phyloP scores from a whole-genome alignment of 306 rosid genomes.

The Fragaria vesca region DNA sequence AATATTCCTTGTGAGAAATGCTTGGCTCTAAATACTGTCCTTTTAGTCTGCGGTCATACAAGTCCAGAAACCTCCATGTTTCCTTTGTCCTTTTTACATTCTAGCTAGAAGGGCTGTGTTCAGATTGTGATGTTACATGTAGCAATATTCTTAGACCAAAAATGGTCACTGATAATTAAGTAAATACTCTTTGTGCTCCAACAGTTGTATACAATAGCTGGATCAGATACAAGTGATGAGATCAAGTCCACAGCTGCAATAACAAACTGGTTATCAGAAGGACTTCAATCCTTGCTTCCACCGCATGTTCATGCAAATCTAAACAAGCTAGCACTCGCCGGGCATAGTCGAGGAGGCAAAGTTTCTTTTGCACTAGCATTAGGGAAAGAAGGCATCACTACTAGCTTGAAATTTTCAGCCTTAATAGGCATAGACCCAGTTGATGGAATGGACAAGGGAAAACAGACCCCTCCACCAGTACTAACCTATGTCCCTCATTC shows the following conservation, averaged over 20 bases:
- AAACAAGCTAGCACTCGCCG: conserved; percentile 55
- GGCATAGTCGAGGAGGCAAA: conserved; percentile 92
- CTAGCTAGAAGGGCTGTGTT: conserved; percentile 1
- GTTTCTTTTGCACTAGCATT: conserved; percentile 74
- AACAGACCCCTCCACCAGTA: conserved; percentile 80
- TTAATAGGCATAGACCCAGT: conserved; percentile 86
- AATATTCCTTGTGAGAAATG: not conserved
- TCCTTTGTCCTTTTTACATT: not conserved
- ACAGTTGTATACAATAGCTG: conserved; percentile 63
- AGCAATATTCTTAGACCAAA: not conserved
- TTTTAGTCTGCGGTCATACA: not conserved
- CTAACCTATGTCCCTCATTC: conserved; percentile 69
- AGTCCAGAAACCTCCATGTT: not conserved
- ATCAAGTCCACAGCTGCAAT: conserved; percentile 53
- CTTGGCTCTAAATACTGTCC: not conserved
- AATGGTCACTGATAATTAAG: not conserved
- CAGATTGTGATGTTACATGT: conserved; percentile 18
- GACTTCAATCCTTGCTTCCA: conserved; percentile 53
- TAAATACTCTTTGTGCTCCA: conserved; percentile 1
- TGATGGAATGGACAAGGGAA: conserved; percentile 73
- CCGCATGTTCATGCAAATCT: conserved; percentile 48
- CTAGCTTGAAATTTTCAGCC: conserved; percentile 56
- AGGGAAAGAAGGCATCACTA: conserved; percentile 31
- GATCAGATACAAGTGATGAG: conserved; percentile 65
- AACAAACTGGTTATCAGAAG: conserved; percentile 64